Evolutionary conservation across 164 flowering plant species (phyloP).

Genomic region (Amborella trichopoda): DNA sequence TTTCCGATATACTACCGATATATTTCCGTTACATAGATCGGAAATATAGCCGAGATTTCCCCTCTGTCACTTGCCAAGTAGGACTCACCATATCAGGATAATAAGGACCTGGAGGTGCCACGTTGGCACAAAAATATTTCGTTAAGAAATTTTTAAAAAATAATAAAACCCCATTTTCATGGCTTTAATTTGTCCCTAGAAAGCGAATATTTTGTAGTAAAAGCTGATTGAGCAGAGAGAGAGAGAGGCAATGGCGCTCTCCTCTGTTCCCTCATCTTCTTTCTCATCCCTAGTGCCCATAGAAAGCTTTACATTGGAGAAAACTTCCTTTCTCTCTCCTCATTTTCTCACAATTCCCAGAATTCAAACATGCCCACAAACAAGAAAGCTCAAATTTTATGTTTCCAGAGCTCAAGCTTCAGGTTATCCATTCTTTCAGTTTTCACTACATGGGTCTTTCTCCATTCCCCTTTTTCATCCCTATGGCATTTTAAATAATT

Average conservation of each 20-base stretch:
- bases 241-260: conserved; percentile 36
- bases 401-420: conserved; percentile 36
- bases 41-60: too few relatives aligned
- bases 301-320: conserved; percentile 13
- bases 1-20: too few relatives aligned
- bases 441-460: too few relatives aligned
- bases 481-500: too few relatives aligned
- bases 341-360: conserved; percentile 16
- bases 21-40: too few relatives aligned
- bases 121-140: conserved; percentile 1
- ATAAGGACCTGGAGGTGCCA: conserved; percentile 10
- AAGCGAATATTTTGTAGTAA: neutral
- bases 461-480: too few relatives aligned
- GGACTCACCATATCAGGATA: conserved; percentile 21
- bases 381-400: conserved; percentile 24
- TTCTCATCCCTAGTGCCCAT: conserved; percentile 13
- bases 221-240: too few relatives aligned
- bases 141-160: neutral
- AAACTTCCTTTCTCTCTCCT: conserved; percentile 11
- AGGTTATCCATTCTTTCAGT: conserved; percentile 23
- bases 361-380: conserved; percentile 17
- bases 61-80: too few relatives aligned
- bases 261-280: conserved; percentile 19
- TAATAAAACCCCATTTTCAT: neutral
- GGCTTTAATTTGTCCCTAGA: neutral